Percentiles rank a stretch among this genome's conserved stretches.
These are phyloP conservation scores for Lentinula raphanica DNA, from an alignment of 768 basidiomycete species.

Conservation along the genomic window DNA sequence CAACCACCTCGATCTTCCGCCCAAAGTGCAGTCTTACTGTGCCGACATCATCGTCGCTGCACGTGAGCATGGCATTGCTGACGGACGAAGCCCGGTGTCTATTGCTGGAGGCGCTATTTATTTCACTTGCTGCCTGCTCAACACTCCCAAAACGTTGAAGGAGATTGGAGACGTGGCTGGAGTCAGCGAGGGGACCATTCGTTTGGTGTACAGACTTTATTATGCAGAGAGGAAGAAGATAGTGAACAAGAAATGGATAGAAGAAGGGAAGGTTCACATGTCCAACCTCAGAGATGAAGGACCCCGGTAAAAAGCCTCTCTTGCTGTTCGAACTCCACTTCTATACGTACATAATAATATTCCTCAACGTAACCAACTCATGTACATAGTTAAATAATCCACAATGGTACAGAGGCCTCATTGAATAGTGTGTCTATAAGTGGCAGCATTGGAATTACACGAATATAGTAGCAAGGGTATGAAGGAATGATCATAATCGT, in stretches of 20 bases:
- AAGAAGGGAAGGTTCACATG: constrained; percentile 66
- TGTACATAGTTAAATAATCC: not conserved
- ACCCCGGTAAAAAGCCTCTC: not conserved
- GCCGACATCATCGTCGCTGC: constrained; percentile 78
- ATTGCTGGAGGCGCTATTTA: constrained; percentile 97
- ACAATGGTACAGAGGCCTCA: too few species aligned
- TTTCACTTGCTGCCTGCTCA: constrained; percentile 83
- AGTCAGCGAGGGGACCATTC: constrained; percentile 94
- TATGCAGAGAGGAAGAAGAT: constrained; percentile 69
- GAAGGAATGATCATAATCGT: not conserved
- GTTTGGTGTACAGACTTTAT: constrained; percentile 80
- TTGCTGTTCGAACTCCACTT: not conserved
- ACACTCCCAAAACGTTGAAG: constrained; percentile 65
- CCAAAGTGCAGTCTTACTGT: constrained; percentile 79
- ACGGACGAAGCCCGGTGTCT: constrained; percentile 94
- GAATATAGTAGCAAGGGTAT: too few species aligned
- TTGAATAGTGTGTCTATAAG: not conserved
- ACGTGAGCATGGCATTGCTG: constrained; percentile 81
- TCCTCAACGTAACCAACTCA: not conserved
- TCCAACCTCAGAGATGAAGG: constrained; percentile 1
- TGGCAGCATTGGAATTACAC: not conserved
- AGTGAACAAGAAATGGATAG: constrained; percentile 83
- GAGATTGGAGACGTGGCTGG: constrained; percentile 91
- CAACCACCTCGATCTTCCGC: constrained; percentile 83
- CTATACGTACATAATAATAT: not conserved